Evolutionary conservation across 2,329 filamentous ascomycete species (phyloP), one percentile per base, ranked within the genome.

Genomic region (Corynespora cassiicola): DNA sequence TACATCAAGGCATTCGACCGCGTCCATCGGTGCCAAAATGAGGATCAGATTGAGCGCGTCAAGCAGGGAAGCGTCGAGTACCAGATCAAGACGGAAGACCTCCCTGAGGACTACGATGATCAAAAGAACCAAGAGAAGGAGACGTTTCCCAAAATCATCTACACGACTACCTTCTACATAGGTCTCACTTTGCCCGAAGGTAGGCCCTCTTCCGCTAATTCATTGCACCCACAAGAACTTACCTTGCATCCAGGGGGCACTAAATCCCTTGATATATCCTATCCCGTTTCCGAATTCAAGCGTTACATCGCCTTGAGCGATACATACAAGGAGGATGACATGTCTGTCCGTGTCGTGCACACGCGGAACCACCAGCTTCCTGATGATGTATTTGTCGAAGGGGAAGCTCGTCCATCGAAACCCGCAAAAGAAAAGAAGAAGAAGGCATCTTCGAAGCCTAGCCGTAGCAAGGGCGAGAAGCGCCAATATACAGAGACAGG

Each of bases 1-100:
- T 99, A 91, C 75, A 92, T 90, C 58, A 96, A 97, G 66, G 89
- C 88, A 3, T 95, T 95, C 63, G 88, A 95, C 54, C 83, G 94
- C 45, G 77, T 84, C 3, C 91, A 97, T 69, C 76, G 77, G 29
- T 92, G 84, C 64, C 74, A 75, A 41, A 78, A 70, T 25, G 80
- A 84, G 26, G 74, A 82, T 28, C 79, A 88, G 50, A 73, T 83
- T 26, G 78, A 84, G 16, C 75, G 78, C 36, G 80, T 85, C 18
- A 77, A 83, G 24, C 78, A 80, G 52, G 85, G 85, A 19, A 80
- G 75, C 28, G 75, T 83, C 22, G 72, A 80, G 24, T 84, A 77
- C 74, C 78, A 85, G 72, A 69, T 81, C 68, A 74, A 75, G 23
- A 31, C 42, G 5, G 59, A 60, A n/a, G 50, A 79, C 10, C 76